A percentile compares a stretch with the other conserved stretches of the same genome.
Evolutionary conservation across 305 asterid species (phyloP).

Genomic region (Fraxinus nigra): DNA sequence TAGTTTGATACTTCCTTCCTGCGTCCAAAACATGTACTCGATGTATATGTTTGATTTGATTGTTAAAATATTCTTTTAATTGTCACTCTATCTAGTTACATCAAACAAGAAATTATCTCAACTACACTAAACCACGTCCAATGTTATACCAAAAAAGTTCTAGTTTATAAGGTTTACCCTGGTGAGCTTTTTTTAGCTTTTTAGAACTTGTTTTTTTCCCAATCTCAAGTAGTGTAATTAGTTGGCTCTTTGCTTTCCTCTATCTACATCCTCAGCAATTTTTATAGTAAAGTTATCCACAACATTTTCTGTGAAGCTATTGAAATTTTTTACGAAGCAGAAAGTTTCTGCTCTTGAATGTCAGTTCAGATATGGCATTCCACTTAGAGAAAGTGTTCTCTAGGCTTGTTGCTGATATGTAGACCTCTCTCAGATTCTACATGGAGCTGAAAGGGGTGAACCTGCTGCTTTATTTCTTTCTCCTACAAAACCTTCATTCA

Average conservation of each 20-base stretch:
- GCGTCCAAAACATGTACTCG: neutral
- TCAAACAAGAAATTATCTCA: neutral
- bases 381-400: neutral
- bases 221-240: neutral
- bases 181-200: neutral
- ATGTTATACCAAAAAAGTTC: neutral
- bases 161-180: neutral
- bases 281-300: neutral
- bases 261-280: neutral
- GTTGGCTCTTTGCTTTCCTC: neutral
- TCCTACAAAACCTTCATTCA: conserved; percentile 70
- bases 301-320: neutral
- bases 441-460: conserved; percentile 92
- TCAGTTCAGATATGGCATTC: neutral
- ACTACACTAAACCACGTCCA: neutral
- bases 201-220: neutral
- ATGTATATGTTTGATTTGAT: conserved; percentile 5
- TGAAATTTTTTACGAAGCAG: neutral
- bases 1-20: neutral
- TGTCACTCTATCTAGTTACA: neutral
- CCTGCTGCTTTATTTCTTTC: conserved; percentile 84
- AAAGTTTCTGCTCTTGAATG: neutral
- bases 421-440: conserved; percentile 59
- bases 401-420: conserved; percentile 30
- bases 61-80: neutral